Base-by-base conservation (phyloP, 805 yeast species). In the Candida odintsovae region DNA sequence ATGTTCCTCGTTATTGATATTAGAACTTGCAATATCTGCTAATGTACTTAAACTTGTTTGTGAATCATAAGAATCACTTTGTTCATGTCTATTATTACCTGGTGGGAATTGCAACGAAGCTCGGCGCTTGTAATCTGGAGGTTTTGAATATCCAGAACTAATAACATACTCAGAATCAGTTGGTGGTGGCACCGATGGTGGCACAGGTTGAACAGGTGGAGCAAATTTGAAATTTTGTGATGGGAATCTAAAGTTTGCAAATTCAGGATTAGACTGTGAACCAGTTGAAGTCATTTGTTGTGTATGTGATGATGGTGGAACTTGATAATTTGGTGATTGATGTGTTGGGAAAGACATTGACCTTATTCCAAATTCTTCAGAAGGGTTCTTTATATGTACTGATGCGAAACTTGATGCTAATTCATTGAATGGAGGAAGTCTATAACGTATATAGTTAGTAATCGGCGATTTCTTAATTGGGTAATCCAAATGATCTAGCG, bases 341-440 rank as follows among this genome's bases (percentile, higher is more conserved):
- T 26, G 33, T 13, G 16, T 38, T 18, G 16, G 15, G 4, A 9
- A 23, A 19, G 43, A 16, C 33, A n/a, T 12, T 18, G 26, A 28
- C 21, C 35, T 25, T 35, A 39, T 44, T 35, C n/a, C 21, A 35
- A 22, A 43, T 41, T 35, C 21, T 19, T 31, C 38, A 18, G 23
- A 45, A 19, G 36, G n/a, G 12, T 16, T 39, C 18, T 2, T 41
- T 22, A 20, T 38, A 25, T 33, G 45, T 26, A 42, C 4, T 3
- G 46, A 15, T 36, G 41, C 22, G 39, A 59, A 45, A n/a, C 46
- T 49, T 3, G 54, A 46, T 2, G 63, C 58, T 7, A 59, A 44
- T 25, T 53, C 56, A 33, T 42, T 53, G 38, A 59, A 59, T 5
- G 63, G 58, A 10, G 63, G 63, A 0, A 59, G 55, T 28, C 63